Evolutionary conservation across 768 basidiomycete genomes (phyloP).

Genomic region (Tylopilus balloui): DNA sequence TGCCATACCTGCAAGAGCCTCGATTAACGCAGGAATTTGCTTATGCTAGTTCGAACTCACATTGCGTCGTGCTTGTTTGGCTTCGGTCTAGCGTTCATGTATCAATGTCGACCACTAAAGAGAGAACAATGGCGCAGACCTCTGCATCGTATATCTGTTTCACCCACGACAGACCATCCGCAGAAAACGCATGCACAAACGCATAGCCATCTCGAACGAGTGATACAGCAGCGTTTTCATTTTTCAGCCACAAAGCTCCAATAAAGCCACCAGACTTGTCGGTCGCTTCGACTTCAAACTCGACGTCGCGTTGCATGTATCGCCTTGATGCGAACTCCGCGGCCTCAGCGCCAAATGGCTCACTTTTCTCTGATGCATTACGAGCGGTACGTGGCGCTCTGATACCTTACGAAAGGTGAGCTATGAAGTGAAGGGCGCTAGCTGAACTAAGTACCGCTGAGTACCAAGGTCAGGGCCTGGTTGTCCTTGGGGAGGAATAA

Average conservation of each 20-base stretch:
- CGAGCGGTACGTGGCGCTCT: slow-evolving; percentile 87
- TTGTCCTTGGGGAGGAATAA: slow-evolving; percentile 88
- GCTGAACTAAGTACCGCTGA: slow-evolving; percentile 54
- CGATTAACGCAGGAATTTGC: neutral
- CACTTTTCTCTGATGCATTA: slow-evolving; percentile 74
- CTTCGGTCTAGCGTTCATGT: slow-evolving; percentile 54
- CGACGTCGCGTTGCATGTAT: slow-evolving; percentile 93
- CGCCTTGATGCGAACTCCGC: slow-evolving; percentile 70
- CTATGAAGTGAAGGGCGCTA: neutral
- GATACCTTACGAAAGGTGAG: slow-evolving; percentile 54
- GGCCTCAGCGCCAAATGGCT: slow-evolving; percentile 84
- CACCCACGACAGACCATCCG: slow-evolving; percentile 76
- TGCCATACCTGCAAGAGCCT: slow-evolving; percentile 67
- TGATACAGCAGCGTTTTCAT: slow-evolving; percentile 80
- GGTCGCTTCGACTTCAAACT: slow-evolving; percentile 83
- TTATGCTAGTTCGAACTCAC: slow-evolving; percentile 41
- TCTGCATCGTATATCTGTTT: slow-evolving; percentile 82
- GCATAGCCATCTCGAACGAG: slow-evolving; percentile 86
- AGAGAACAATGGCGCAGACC: slow-evolving; percentile 37
- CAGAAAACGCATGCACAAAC: slow-evolving; percentile 82
- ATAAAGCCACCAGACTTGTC: slow-evolving; percentile 98
- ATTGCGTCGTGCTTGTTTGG: slow-evolving; percentile 73
- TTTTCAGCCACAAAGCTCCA: slow-evolving; percentile 79
- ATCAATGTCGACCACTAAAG: neutral
- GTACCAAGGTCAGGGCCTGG: slow-evolving; percentile 87